phyloP scores from a whole-genome alignment of 202 grass and related monocot species.

The Panicum virgatum region DNA sequence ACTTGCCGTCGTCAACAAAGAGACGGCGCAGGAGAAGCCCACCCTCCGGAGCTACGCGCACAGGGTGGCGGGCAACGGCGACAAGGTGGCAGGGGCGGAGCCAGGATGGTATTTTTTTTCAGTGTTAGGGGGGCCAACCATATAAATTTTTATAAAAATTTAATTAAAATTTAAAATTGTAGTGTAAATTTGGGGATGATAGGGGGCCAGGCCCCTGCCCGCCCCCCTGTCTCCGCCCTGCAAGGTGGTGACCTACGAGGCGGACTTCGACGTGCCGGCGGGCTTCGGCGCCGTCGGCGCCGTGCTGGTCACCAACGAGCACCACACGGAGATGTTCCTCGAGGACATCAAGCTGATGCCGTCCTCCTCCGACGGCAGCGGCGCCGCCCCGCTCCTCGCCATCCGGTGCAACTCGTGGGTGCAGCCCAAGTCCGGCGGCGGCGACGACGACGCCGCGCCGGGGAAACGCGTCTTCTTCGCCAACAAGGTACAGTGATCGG shows the following conservation, averaged over 20 bases:
- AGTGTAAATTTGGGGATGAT: no score
- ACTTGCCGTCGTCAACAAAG: background rate
- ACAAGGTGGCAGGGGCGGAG: no score
- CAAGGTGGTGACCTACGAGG: conserved; percentile 50
- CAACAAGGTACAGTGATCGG: conserved; percentile 57
- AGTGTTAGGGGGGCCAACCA: no score
- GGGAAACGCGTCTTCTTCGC: conserved; percentile 80
- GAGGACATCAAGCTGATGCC: conserved; percentile 41
- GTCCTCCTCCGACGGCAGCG: background rate
- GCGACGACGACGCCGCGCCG: conserved; percentile 13
- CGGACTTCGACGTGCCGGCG: conserved; percentile 48
- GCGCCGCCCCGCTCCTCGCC: background rate
- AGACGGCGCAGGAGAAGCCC: conserved; percentile 45
- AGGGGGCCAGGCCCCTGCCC: no score
- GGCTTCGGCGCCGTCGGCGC: conserved; percentile 72
- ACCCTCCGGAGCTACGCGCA: conserved; percentile 51
- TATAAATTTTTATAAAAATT: no score
- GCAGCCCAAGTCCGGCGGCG: conserved; percentile 38
- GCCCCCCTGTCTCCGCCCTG: no score
- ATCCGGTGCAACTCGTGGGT: conserved; percentile 78
- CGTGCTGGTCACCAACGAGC: conserved; percentile 61
- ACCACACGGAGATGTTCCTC: conserved; percentile 61
- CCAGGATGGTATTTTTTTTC: no score
- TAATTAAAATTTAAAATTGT: no score
- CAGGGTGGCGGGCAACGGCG: conserved; percentile 43